Evolutionary conservation across 371 early-diverging fungal species (phyloP).

Genomic region (Rozella allomycis): DNA sequence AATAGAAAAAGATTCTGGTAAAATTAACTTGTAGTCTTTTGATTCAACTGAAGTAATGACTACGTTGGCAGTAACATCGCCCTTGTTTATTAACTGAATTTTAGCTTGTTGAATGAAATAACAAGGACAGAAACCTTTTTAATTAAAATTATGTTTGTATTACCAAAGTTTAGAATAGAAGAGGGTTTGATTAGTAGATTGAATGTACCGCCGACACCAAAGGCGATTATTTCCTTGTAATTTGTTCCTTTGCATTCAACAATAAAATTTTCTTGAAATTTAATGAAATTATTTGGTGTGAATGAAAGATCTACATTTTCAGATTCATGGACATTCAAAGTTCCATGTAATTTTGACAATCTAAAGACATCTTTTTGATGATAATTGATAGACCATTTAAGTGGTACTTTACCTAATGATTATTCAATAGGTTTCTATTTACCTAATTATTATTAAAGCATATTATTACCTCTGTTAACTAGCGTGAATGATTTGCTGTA

Average conservation of each 20-base stretch:
- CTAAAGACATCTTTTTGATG: slow-evolving; percentile 15
- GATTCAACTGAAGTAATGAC: too few species aligned
- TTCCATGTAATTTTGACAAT: slow-evolving; percentile 8
- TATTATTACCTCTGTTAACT: slow-evolving; percentile 30
- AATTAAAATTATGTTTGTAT: too few species aligned
- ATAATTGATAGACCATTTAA: slow-evolving; percentile 22
- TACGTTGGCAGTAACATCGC: too few species aligned
- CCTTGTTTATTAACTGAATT: too few species aligned
- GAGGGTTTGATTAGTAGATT: too few species aligned
- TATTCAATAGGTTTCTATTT: too few species aligned
- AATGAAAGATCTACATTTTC: slow-evolving; percentile 15
- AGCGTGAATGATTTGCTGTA: slow-evolving; percentile 17
- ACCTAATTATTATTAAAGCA: too few species aligned
- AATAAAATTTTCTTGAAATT: slow-evolving; percentile 17
- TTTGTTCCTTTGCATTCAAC: slow-evolving; percentile 31
- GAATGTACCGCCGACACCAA: slow-evolving; percentile 26
- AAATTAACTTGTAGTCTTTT: too few species aligned
- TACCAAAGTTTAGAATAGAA: too few species aligned
- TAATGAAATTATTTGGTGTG: slow-evolving; percentile 14
- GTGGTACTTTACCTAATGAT: slow-evolving; percentile 22
- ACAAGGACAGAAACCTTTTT: too few species aligned
- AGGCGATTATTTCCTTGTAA: slow-evolving; percentile 30
- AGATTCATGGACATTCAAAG: slow-evolving; percentile 15
- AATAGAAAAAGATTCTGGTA: too few species aligned
- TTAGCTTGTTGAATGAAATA: too few species aligned